Evolutionary conservation across 768 basidiomycete species (phyloP).

Genomic region (Saitozyma sp.): DNA sequence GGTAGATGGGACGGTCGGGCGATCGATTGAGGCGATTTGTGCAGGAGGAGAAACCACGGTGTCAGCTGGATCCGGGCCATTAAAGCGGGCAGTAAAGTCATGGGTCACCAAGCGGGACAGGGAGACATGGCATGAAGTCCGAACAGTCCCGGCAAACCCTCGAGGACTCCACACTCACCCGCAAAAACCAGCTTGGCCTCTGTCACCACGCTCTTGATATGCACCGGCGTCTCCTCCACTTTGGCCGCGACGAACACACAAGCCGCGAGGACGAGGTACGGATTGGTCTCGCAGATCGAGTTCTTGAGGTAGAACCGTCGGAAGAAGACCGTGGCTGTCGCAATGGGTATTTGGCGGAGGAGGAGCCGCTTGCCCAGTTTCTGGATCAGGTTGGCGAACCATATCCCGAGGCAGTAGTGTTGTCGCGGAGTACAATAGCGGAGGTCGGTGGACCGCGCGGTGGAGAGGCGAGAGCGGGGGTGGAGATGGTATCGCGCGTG

Average conservation of each 20-base stretch:
- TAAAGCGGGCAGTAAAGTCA: too few species aligned
- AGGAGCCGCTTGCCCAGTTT: constrained; percentile 80
- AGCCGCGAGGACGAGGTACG: constrained; percentile 85
- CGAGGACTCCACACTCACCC: constrained; percentile 21
- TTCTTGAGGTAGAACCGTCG: constrained; percentile 97
- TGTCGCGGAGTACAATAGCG: constrained; percentile 77
- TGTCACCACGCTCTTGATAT: constrained; percentile 85
- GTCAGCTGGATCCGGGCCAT: too few species aligned
- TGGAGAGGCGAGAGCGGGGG: constrained; percentile 70
- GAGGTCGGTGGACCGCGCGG: constrained; percentile 75
- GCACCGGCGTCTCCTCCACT: constrained; percentile 91
- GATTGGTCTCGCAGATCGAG: constrained; percentile 91
- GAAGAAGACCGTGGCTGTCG: constrained; percentile 92
- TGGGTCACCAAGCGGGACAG: too few species aligned
- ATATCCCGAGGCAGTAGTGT: constrained; percentile 79
- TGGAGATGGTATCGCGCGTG: constrained; percentile 93
- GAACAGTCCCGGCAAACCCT: too few species aligned
- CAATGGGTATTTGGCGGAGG: constrained; percentile 84
- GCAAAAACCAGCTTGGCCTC: constrained; percentile 75
- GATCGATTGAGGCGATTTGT: too few species aligned
- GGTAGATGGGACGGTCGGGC: too few species aligned
- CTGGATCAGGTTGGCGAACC: constrained; percentile 78
- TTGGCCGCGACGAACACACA: constrained; percentile 97
- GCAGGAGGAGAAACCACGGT: too few species aligned
- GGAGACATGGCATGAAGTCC: too few species aligned